Conservation (phyloP, 176 grass and related monocot genomes). For the Saccharum officinarum region DNA sequence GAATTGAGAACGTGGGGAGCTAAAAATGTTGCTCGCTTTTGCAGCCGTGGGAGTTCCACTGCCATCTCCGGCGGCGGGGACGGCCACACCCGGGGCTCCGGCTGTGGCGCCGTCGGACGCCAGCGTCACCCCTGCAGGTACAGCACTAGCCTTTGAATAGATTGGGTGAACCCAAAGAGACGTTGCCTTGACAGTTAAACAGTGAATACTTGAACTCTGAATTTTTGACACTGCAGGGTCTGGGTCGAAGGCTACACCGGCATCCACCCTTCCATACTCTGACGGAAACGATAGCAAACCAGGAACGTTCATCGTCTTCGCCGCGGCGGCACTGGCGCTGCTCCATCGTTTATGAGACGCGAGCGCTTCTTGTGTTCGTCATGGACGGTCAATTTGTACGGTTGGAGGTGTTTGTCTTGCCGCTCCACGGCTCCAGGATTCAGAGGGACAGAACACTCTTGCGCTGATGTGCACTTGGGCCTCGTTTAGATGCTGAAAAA, state of each 20-base stretch:
- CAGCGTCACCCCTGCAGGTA: slow-evolving; percentile 39
- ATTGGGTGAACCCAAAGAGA: background rate
- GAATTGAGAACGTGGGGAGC: background rate
- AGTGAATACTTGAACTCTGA: background rate
- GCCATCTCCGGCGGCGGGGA: slow-evolving; percentile 34
- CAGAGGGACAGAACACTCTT: too few relatives aligned
- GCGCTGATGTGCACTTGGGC: too few relatives aligned
- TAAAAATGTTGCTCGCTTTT: background rate
- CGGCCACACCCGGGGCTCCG: slow-evolving; percentile 1
- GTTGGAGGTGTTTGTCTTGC: too few relatives aligned
- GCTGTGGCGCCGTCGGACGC: slow-evolving; percentile 30
- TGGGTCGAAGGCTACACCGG: slow-evolving; percentile 37
- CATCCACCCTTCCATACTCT: background rate
- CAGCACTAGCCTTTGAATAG: background rate
- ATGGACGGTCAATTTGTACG: background rate
- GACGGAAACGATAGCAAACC: background rate
- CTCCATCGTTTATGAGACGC: background rate
- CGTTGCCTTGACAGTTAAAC: too few relatives aligned
- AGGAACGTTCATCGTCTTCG: background rate
- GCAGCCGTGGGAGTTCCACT: slow-evolving; percentile 25
- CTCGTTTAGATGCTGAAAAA: too few relatives aligned
- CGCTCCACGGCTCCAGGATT: too few relatives aligned
- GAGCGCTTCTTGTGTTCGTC: background rate
- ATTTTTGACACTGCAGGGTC: background rate
- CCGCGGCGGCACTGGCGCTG: background rate